Evolutionary conservation across 2,329 filamentous ascomycete species (phyloP).

Genomic region (Grosmannia huntii): DNA sequence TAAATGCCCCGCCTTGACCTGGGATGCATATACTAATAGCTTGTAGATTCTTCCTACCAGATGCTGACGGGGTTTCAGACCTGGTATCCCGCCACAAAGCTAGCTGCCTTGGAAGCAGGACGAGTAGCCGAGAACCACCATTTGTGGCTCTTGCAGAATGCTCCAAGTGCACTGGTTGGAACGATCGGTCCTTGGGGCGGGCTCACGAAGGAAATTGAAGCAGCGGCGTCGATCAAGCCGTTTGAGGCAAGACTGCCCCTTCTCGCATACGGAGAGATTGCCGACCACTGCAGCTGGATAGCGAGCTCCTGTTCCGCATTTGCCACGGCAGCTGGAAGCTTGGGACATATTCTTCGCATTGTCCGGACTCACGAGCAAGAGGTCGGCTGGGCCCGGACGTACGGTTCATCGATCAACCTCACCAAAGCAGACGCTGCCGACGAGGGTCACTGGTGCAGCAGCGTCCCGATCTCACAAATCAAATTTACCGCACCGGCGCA

Average conservation of each 20-base stretch:
- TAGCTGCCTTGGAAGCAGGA: neutral
- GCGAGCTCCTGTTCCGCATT: constrained; percentile 22
- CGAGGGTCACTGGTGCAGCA: constrained; percentile 41
- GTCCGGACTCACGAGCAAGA: constrained; percentile 34
- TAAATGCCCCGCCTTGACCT: neutral
- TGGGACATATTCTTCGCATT: constrained; percentile 45
- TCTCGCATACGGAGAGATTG: constrained; percentile 44
- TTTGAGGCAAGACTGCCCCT: constrained; percentile 18
- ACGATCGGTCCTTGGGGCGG: constrained; percentile 16
- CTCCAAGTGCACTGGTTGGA: constrained; percentile 36
- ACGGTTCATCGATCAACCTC: constrained; percentile 32
- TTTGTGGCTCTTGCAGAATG: constrained; percentile 36
- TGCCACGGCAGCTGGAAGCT: constrained; percentile 40
- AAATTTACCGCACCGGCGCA: constrained; percentile 31
- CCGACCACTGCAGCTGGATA: constrained; percentile 21
- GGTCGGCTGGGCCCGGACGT: constrained; percentile 40
- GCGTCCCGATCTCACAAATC: constrained; percentile 35
- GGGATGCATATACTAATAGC: neutral
- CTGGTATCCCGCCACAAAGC: constrained; percentile 16
- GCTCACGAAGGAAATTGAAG: constrained; percentile 23
- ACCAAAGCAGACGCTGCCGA: constrained; percentile 27
- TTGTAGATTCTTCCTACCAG: constrained; percentile 11
- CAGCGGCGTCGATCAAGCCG: constrained; percentile 8
- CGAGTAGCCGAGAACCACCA: constrained; percentile 20
- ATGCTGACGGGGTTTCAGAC: constrained; percentile 16